Conservation (phyloP, 2,329 filamentous ascomycete species). For the Pezicula carpinea region DNA sequence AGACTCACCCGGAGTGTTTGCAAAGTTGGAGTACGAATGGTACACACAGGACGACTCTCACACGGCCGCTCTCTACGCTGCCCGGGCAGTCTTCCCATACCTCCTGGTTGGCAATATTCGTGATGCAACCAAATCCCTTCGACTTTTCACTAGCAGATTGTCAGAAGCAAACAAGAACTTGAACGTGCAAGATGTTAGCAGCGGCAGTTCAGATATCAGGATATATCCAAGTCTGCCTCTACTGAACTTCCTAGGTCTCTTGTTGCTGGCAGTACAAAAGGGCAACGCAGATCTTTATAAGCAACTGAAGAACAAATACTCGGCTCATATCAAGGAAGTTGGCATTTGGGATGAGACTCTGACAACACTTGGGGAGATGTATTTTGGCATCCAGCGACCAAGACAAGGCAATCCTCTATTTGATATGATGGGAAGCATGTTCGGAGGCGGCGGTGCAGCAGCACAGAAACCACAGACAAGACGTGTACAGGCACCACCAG, state of each 20-base stretch:
- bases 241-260: slow-evolving; percentile 85
- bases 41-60: slow-evolving; percentile 86
- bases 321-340: slow-evolving; percentile 69
- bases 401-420: slow-evolving; percentile 87
- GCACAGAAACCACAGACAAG: slow-evolving; percentile 29
- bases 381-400: slow-evolving; percentile 87
- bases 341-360: slow-evolving; percentile 77
- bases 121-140: slow-evolving; percentile 78
- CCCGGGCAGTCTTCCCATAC: slow-evolving; percentile 84
- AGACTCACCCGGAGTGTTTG: slow-evolving; percentile 77
- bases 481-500: slow-evolving; percentile 40
- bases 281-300: slow-evolving; percentile 72
- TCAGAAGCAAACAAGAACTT: slow-evolving; percentile 51
- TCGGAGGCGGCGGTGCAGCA: slow-evolving; percentile 67
- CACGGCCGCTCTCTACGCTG: slow-evolving; percentile 80
- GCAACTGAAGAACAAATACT: slow-evolving; percentile 79
- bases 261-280: slow-evolving; percentile 79
- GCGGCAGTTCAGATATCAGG: slow-evolving; percentile 65
- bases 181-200: slow-evolving; percentile 77
- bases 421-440: slow-evolving; percentile 97
- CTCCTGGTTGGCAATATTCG: slow-evolving; percentile 86
- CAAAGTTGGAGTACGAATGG: slow-evolving; percentile 86
- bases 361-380: slow-evolving; percentile 89
- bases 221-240: slow-evolving; percentile 91
- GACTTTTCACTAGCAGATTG: slow-evolving; percentile 68